phyloP scores from a whole-genome alignment of 768 basidiomycete species.

The Paxillus rubicundulus region DNA sequence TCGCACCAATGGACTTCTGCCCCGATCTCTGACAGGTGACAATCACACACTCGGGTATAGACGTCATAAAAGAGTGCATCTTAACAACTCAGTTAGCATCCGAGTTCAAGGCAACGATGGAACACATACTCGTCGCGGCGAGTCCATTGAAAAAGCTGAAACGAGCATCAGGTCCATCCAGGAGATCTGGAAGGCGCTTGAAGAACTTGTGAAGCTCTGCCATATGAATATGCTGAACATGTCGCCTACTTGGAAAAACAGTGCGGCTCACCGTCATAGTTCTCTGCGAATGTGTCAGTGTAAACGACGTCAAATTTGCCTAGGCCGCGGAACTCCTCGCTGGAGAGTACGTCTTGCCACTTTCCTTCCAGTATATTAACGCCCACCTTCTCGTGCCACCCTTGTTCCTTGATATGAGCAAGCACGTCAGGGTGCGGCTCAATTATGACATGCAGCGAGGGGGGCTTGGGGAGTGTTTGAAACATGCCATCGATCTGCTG shows the following conservation, averaged over 20 bases:
- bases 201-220: constrained; percentile 79
- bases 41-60: constrained; percentile 78
- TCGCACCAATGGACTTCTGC: constrained; percentile 80
- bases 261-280: constrained; percentile 56
- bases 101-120: neutral
- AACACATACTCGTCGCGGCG: constrained; percentile 80
- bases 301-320: constrained; percentile 88
- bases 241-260: neutral
- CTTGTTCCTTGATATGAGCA: constrained; percentile 65
- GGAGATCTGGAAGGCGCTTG: constrained; percentile 69
- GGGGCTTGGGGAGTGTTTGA: constrained; percentile 57
- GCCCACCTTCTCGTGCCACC: constrained; percentile 77
- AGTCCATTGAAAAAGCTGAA: constrained; percentile 98
- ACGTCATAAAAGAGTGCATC: constrained; percentile 90
- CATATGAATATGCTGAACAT: neutral
- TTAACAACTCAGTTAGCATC: constrained; percentile 30
- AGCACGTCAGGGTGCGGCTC: constrained; percentile 94
- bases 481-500: constrained; percentile 80
- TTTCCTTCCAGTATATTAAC: constrained; percentile 84
- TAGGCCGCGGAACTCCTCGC: constrained; percentile 52
- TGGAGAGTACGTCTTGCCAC: constrained; percentile 87
- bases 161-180: constrained; percentile 69
- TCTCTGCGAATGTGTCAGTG: constrained; percentile 91
- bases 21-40: constrained; percentile 83
- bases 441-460: constrained; percentile 80